A percentile compares a stretch with the other conserved stretches of the same genome.
Conservation (phyloP, 169 alveolate genomes). For the Eimeria acervulina region DNA sequence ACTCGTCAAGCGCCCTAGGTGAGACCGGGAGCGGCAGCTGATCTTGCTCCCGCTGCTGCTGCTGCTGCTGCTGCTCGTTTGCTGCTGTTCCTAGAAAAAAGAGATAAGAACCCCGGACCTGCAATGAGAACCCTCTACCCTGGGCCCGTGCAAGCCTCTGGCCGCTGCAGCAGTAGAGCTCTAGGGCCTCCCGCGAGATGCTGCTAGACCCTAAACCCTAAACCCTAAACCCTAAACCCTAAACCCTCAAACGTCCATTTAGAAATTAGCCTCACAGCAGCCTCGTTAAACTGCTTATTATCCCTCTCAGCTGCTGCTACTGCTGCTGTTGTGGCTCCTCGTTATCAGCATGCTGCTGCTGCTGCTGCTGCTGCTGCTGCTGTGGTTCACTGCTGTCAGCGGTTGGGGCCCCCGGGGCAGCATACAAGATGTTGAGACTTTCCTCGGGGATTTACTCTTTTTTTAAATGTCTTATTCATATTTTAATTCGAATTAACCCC, state of each 20-base stretch:
- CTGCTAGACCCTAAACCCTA: neutral
- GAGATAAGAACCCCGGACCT: neutral
- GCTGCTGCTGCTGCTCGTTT: neutral
- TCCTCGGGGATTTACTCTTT: neutral
- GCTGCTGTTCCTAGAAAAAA: neutral
- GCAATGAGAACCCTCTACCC: neutral
- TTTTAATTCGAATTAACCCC: neutral
- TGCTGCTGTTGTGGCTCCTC: neutral
- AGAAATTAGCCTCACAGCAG: no score
- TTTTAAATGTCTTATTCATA: neutral
- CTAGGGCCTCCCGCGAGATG: neutral
- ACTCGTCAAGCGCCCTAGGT: no score
- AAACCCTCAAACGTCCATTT: neutral
- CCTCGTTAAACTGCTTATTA: neutral
- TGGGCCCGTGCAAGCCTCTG: neutral
- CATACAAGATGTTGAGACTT: neutral
- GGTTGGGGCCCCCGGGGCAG: neutral
- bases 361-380: constrained; percentile 13
- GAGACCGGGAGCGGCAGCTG: no score
- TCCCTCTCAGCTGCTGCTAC: neutral
- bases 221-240: neutral
- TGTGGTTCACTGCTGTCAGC: neutral
- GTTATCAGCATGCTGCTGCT: neutral
- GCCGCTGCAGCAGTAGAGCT: neutral
- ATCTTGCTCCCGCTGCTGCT: neutral